Base-by-base conservation (phyloP, 768 basidiomycete genomes). In the Mycena maculata region DNA sequence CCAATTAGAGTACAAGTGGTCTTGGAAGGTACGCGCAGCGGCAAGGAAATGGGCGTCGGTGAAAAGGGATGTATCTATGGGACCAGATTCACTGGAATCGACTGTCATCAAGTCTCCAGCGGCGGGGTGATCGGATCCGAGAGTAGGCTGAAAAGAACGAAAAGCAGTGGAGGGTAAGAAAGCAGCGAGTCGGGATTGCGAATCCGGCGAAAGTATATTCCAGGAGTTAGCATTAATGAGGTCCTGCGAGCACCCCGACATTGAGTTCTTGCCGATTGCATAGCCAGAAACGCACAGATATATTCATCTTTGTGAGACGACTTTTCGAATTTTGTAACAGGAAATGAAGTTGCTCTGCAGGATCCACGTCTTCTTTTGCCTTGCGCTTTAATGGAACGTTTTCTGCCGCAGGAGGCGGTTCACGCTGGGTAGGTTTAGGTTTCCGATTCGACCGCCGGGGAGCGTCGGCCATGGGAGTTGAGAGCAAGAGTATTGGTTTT, bases 21-120 rank as follows among this genome's bases (percentile, higher is more conserved):
- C 88, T 72, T 90, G 87, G 62, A 87, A 88, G 3, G 88, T 88
- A 48, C 79, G 84, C 20, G 85, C 79, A 0, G 87, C 87, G 41
- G 87, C 81, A 36, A 87, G 76, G 65, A 89, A 85, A 71, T 86
- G 84, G 2, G 86, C 72, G 57, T 86, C 86, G 33, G 79, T 83
- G 74, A 90, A 87, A 4, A 87, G 62, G 13, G 77, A 53, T 0
- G 75, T 74, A 58, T 85, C 81, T 10, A 86, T 69, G 33, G 61
- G 30, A 13, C 68, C 73, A 11, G 71, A 61, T 10, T 18, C 25
- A 4, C 20, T 20, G 11, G 62, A 42, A 41, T 77, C 73, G 15
- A 74, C 66, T 4, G 70, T 63, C 68, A 73, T 75, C 16, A 68
- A 55, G 55, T 73, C 67, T 30, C 30, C 71, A 49, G 60, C 66